Evolutionary conservation across 75 land plant genomes (phyloP), one percentile per base, ranked within the genome.

Genomic region (Chamaecyparis obtusa): DNA sequence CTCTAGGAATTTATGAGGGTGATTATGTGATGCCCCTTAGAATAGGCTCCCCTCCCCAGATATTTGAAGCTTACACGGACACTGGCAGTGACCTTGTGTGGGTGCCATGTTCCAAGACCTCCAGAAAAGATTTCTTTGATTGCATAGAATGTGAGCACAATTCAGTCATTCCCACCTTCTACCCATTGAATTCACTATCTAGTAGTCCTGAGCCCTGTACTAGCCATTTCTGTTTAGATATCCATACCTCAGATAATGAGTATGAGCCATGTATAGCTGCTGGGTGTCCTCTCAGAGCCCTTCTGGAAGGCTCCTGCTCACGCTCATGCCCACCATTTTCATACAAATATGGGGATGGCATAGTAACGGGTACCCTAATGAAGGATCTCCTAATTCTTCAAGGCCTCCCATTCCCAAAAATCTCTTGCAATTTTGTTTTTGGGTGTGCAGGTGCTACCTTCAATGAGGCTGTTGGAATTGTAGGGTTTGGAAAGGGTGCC

Each of bases 31-130:
- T 76, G 36, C 17, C 43, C 11, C 19, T 76, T 33, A 37, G 14
- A 17, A 13, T 76, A 30, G 41, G 91, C 24, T 88, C 90, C 85
- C 90, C 91, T 30, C 82, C 84, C 72, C 89, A 90, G 39, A 9
- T 87, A 5, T 87, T 91, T 51, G 87, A 92, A 55, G 95, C 95
- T 51, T 93, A 92, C 82, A 89, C 95, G 91, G 99, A 97, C 90
- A 95, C 99, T 19, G 97, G 96, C 19, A 93, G 95, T 86, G 99
- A 97, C 91, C 90, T 97, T 55, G 91, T 97, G 24, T 97, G 99
- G 99, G 85, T 97, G 83, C 97, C 97, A 39, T 97, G 96, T 84
- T 78, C 90, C 48, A 92, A 93, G 0, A 71, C 55, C 30, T 33
- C 60, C 11, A 57, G 43, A 17, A 56, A 32, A 15, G 35, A 15